Conservation (phyloP, 306 rosid species). For the Medicago ruthenica region DNA sequence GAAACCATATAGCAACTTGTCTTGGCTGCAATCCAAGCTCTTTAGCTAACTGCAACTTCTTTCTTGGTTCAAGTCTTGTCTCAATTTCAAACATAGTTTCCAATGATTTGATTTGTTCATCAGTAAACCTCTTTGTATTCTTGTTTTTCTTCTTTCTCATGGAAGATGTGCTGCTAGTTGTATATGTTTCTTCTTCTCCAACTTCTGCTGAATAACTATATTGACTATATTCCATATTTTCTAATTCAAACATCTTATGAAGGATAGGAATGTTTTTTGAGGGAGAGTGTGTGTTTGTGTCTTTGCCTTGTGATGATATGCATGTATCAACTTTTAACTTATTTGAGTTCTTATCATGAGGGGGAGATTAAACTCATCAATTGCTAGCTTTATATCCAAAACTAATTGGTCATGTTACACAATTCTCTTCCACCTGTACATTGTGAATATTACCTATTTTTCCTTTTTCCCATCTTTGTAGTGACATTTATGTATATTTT, state of each 20-base stretch:
- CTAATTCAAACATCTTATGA: slow-evolving; percentile 18
- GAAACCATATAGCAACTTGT: slow-evolving; percentile 96
- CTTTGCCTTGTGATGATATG: slow-evolving; percentile 18
- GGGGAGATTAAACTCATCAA: slow-evolving; percentile 39
- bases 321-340: slow-evolving; percentile 34
- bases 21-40: slow-evolving; percentile 92
- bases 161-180: slow-evolving; percentile 40
- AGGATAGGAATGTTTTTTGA: no score
- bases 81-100: slow-evolving; percentile 78
- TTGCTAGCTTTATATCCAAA: slow-evolving; percentile 56
- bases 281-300: no score
- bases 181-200: slow-evolving; percentile 42
- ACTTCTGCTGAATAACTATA: slow-evolving; percentile 49
- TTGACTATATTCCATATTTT: slow-evolving; percentile 43
- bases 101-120: slow-evolving; percentile 79
- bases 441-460: slow-evolving; percentile 40
- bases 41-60: slow-evolving; percentile 75
- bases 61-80: slow-evolving; percentile 79
- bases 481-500: slow-evolving; percentile 8
- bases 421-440: slow-evolving; percentile 47
- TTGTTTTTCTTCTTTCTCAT: slow-evolving; percentile 52
- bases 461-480: neutral
- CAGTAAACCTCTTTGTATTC: slow-evolving; percentile 80
- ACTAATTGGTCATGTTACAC: slow-evolving; percentile 40
- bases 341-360: slow-evolving; percentile 44